Evolutionary conservation across 305 asterid genomes (phyloP).

Genomic region (Plantago rigida): DNA sequence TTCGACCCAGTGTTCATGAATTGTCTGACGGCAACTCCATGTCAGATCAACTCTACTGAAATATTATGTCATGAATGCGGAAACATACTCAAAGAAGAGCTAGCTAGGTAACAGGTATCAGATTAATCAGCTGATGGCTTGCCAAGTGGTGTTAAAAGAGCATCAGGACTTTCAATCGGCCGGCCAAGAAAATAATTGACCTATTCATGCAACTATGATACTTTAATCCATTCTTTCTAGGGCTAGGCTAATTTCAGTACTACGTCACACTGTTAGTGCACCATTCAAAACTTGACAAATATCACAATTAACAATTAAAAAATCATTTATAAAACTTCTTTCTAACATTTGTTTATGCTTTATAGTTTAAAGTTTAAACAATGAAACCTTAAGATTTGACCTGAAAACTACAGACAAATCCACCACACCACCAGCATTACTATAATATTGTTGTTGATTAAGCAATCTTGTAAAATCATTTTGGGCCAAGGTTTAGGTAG

Average conservation of each 20-base stretch:
- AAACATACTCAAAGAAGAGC: neutral
- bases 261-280: no score
- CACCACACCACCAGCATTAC: no score
- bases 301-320: no score
- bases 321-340: neutral
- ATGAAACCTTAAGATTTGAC: neutral
- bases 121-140: neutral
- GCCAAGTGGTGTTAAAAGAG: neutral
- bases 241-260: no score
- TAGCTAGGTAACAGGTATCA: neutral
- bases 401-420: neutral
- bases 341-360: neutral
- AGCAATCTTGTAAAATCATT: no score
- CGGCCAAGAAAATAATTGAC: constrained; percentile 29
- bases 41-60: neutral
- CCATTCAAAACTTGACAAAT: no score
- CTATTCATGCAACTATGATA: constrained; percentile 5
- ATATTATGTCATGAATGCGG: neutral
- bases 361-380: neutral
- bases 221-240: neutral
- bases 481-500: no score
- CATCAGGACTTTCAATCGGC: constrained; percentile 19
- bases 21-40: no score
- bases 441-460: no score
- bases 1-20: neutral